Evolutionary conservation across 2,329 filamentous ascomycete species (phyloP).

Genomic region (Venturia pyrina): DNA sequence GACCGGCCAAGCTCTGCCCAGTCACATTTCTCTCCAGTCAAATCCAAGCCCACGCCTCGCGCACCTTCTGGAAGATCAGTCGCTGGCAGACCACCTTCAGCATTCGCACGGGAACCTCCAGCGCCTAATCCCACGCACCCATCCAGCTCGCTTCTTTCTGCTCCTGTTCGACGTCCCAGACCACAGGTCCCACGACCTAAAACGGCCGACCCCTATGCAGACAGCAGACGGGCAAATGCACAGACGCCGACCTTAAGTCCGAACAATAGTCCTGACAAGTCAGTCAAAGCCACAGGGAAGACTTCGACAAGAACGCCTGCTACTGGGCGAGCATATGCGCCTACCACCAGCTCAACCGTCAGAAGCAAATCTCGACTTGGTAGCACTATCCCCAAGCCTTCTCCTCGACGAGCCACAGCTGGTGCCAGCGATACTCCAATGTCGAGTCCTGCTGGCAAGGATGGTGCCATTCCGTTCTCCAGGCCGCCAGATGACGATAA

Average conservation of each 20-base stretch:
- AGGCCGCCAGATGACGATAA: conserved; percentile 17
- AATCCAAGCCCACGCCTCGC: conserved; percentile 7
- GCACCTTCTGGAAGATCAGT: conserved; percentile 18
- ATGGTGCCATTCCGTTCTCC: conserved; percentile 37
- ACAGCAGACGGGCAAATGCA: conserved; percentile 22
- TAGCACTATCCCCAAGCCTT: conserved; percentile 6
- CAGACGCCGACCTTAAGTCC: conserved; percentile 40
- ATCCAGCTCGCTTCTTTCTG: conserved; percentile 43
- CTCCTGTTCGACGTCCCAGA: conserved; percentile 46
- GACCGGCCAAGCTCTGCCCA: conserved; percentile 50
- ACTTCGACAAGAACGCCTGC: conserved; percentile 14
- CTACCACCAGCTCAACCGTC: conserved; percentile 7
- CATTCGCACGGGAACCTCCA: conserved; percentile 20
- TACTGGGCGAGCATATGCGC: conserved; percentile 1
- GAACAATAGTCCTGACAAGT: conserved; percentile 28
- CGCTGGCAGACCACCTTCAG: conserved; percentile 26
- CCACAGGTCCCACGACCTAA: conserved; percentile 40
- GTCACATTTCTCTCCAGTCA: conserved; percentile 37
- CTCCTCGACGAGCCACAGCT: conserved; percentile 19
- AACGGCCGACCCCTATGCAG: conserved; percentile 44
- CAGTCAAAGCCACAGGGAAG: conserved; percentile 22
- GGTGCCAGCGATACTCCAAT: conserved; percentile 20
- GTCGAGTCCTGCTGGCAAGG: conserved; percentile 29
- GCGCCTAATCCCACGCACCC: conserved; percentile 17
- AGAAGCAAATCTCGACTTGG: conserved; percentile 8